phyloP scores from a whole-genome alignment of 2,329 filamentous ascomycete species.

The Ophiostoma perfectum region DNA sequence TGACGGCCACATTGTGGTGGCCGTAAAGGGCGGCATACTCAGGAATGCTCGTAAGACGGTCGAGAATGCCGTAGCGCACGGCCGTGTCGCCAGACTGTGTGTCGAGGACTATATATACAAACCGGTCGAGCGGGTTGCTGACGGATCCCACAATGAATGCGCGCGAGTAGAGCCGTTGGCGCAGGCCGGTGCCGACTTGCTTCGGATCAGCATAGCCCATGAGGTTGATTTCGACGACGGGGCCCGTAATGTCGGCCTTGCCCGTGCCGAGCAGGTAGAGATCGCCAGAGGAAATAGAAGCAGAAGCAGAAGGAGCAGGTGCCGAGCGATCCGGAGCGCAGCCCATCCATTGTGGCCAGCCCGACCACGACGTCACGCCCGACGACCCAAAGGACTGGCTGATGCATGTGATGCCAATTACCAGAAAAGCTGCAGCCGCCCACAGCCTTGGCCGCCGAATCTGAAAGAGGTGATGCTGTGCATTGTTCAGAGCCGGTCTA shows the following conservation, averaged over 20 bases:
- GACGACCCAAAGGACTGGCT: not conserved
- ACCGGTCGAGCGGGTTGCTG: constrained; percentile 59
- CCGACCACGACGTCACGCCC: not conserved
- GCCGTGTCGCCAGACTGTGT: constrained; percentile 81
- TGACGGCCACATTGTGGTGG: constrained; percentile 77
- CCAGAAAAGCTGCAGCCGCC: not conserved
- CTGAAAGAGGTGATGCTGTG: not conserved
- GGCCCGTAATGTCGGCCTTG: constrained; percentile 56
- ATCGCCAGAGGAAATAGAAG: not conserved
- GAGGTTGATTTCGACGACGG: constrained; percentile 82
- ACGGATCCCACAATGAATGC: constrained; percentile 78
- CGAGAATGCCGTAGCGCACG: constrained; percentile 73
- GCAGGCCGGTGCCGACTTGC: constrained; percentile 76
- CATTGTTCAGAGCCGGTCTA: not conserved
- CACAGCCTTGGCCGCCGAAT: not conserved
- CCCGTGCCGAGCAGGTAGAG: constrained; percentile 47
- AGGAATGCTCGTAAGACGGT: constrained; percentile 62
- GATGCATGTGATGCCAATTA: not conserved
- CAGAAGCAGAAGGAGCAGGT: too few relatives aligned
- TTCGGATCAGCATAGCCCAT: constrained; percentile 79
- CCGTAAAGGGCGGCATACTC: constrained; percentile 66
- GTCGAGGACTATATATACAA: constrained; percentile 84
- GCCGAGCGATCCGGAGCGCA: not conserved
- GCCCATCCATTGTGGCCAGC: not conserved
- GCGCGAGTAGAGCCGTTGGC: constrained; percentile 78